phyloP scores from a whole-genome alignment of 1,284 basidiomycete species.

The Cutaneotrichosporon dermatis region DNA sequence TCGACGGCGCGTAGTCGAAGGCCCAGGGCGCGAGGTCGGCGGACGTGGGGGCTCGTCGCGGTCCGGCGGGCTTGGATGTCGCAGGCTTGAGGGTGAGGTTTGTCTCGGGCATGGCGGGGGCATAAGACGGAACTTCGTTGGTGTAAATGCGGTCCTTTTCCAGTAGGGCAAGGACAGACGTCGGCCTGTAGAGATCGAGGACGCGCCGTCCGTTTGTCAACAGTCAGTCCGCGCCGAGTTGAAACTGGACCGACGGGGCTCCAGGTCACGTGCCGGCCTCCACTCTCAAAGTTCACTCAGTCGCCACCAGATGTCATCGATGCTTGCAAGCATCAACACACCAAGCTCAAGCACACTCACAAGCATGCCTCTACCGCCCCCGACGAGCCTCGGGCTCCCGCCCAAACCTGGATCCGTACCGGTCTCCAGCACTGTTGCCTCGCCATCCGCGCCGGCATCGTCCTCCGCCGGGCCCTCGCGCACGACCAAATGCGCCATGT shows the following conservation, averaged over 20 bases:
- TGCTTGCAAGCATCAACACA: too few species aligned
- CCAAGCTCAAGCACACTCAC: too few species aligned
- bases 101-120: neutral
- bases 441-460: neutral
- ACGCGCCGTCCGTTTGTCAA: too few species aligned
- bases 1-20: slow-evolving; percentile 32
- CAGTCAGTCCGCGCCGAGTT: too few species aligned
- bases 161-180: too few species aligned
- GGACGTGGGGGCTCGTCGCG: slow-evolving; percentile 17
- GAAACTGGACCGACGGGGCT: too few species aligned
- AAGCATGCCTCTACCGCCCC: slow-evolving; percentile 5
- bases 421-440: neutral
- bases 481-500: slow-evolving; percentile 21
- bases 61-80: neutral
- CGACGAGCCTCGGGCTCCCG: neutral
- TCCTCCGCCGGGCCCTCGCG: neutral
- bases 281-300: too few species aligned
- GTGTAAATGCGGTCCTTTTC: too few species aligned
- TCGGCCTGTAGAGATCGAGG: too few species aligned
- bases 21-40: slow-evolving; percentile 35
- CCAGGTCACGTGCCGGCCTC: too few species aligned
- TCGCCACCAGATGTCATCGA: too few species aligned
- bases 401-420: neutral
- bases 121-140: too few species aligned
- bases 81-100: slow-evolving; percentile 33